Evolutionary conservation across 176 grass and related monocot species (phyloP).

Genomic region (Bothriochloa decipiens): DNA sequence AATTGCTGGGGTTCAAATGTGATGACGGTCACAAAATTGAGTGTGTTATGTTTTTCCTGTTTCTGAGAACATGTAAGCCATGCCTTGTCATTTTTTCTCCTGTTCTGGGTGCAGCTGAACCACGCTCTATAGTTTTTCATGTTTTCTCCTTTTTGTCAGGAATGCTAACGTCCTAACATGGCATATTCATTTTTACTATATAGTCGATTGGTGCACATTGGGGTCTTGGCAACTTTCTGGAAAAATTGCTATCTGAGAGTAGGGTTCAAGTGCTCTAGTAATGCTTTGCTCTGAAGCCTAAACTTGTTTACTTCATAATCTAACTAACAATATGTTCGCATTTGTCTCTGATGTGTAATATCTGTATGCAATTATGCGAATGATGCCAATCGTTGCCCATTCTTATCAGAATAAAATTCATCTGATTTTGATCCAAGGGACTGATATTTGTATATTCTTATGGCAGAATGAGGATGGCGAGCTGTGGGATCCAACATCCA

Average conservation of each 20-base stretch:
- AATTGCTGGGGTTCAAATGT: not conserved
- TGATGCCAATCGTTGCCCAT: not conserved
- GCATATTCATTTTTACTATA: not conserved
- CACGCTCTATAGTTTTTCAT: not conserved
- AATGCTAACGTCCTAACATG: not conserved
- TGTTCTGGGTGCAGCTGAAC: not conserved
- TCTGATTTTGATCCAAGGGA: conserved; percentile 5
- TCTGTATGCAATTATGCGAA: not conserved
- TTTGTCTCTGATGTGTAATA: conserved; percentile 19
- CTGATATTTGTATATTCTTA: conserved; percentile 32
- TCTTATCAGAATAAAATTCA: not conserved
- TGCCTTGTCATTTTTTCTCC: not conserved
- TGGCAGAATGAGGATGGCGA: conserved; percentile 60
- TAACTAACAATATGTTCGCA: not conserved
- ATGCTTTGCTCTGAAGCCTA: conserved; percentile 13
- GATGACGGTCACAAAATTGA: not conserved
- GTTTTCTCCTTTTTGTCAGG: not conserved
- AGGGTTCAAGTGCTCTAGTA: not conserved
- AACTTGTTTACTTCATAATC: conserved; percentile 2
- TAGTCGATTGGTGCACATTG: not conserved
- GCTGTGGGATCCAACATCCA: conserved; percentile 60
- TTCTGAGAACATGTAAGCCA: conserved; percentile 10
- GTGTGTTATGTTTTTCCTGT: not conserved
- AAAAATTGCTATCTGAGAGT: conserved; percentile 28
- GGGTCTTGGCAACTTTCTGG: not conserved